These are phyloP conservation scores for Plenodomus lindquistii DNA, from an alignment of 2,329 filamentous ascomycete species.

Conservation along the genomic window DNA sequence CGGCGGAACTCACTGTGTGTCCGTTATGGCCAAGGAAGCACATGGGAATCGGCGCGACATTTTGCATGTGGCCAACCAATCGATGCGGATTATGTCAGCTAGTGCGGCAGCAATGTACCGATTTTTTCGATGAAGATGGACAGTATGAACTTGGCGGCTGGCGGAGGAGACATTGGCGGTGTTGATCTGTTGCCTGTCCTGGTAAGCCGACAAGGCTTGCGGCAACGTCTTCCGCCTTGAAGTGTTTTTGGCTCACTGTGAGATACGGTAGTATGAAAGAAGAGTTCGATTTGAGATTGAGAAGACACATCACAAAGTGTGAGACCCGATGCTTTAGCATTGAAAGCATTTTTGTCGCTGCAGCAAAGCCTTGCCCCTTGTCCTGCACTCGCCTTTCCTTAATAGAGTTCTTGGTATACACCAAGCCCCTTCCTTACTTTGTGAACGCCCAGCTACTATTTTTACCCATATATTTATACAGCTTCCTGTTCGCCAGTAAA, in stretches of 20 bases:
- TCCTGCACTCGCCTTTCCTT: too few species aligned
- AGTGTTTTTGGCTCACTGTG: too few species aligned
- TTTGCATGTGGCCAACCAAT: conserved; percentile 7
- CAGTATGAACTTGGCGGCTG: conserved; percentile 11
- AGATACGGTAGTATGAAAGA: too few species aligned
- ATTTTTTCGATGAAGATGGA: too few species aligned
- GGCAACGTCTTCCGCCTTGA: not conserved
- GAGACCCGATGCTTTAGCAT: too few species aligned
- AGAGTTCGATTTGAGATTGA: too few species aligned
- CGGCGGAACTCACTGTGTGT: conserved; percentile 12
- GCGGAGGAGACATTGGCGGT: not conserved
- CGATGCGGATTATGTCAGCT: not conserved
- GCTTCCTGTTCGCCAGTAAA: not conserved
- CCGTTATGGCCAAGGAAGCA: conserved; percentile 12
- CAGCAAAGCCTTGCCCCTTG: too few species aligned
- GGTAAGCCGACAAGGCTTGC: not conserved
- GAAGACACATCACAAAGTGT: too few species aligned
- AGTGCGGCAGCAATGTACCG: not conserved
- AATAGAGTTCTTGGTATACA: too few species aligned
- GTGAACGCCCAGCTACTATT: too few species aligned
- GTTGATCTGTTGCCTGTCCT: not conserved
- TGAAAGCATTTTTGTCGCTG: too few species aligned
- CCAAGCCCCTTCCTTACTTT: too few species aligned
- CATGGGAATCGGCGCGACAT: conserved; percentile 8
- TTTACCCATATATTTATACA: not conserved